Conservation (phyloP, 306 rosid genomes). For the Clitoria ternatea region DNA sequence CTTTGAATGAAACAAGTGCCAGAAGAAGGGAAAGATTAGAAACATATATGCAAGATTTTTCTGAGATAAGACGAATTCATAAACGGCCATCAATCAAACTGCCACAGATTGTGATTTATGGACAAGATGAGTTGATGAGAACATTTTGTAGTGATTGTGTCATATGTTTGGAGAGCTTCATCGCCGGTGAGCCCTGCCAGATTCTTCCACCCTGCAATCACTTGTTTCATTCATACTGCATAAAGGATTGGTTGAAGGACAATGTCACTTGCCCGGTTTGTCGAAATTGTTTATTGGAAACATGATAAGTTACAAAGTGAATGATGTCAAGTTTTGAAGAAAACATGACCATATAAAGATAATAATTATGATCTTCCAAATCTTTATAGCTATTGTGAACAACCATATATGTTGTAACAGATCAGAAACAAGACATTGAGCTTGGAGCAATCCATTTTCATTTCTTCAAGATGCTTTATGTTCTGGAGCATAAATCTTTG, state of each 20-base stretch:
- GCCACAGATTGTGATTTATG: constrained; percentile 18
- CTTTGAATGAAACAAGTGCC: neutral
- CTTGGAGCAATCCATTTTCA: too few relatives aligned
- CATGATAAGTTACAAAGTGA: neutral
- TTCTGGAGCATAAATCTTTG: too few relatives aligned
- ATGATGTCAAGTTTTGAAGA: neutral
- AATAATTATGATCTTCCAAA: neutral
- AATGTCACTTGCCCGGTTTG: constrained; percentile 23
- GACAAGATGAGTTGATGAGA: neutral
- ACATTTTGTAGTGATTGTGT: constrained; percentile 19
- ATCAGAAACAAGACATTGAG: too few relatives aligned
- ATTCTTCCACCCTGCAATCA: constrained; percentile 7
- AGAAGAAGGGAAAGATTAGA: neutral
- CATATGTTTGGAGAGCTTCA: constrained; percentile 17
- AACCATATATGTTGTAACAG: too few relatives aligned
- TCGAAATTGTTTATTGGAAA: constrained; percentile 11
- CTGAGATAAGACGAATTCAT: neutral
- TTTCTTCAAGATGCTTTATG: too few relatives aligned
- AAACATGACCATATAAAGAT: neutral
- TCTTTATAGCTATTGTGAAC: neutral
- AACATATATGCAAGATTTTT: neutral
- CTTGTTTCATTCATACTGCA: constrained; percentile 15
- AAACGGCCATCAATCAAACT: neutral
- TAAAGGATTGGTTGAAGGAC: constrained; percentile 6
- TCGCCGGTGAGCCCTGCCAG: neutral